phyloP scores from a whole-genome alignment of 2,329 filamentous ascomycete genomes.

The Nigrospora osmanthi region DNA sequence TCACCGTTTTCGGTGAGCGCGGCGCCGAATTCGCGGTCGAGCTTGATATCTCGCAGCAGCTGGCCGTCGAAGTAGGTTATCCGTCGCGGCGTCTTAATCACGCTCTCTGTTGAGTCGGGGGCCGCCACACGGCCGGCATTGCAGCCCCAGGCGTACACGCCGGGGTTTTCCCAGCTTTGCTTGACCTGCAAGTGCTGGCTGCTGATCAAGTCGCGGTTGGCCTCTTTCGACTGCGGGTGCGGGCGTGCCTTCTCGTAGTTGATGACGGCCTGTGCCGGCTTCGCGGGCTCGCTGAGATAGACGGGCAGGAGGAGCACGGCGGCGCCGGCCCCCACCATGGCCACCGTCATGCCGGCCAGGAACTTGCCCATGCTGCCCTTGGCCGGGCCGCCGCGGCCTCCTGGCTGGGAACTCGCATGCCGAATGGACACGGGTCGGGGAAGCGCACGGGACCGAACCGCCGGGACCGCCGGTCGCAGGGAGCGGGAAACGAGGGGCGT shows the following conservation, averaged over 20 bases:
- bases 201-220: conserved; percentile 68
- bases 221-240: conserved; percentile 55
- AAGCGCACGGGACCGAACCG: background rate
- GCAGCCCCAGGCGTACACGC: conserved; percentile 89
- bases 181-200: conserved; percentile 85
- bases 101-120: conserved; percentile 67
- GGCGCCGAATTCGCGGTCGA: conserved; percentile 74
- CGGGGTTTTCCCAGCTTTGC: conserved; percentile 72
- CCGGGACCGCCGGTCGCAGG: background rate
- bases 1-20: conserved; percentile 85
- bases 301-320: conserved; percentile 14
- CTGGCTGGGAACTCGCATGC: conserved; percentile 10
- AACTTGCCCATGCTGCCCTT: conserved; percentile 10
- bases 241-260: conserved; percentile 61
- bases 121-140: conserved; percentile 82
- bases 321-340: conserved; percentile 12
- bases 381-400: conserved; percentile 6
- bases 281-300: conserved; percentile 10
- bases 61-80: conserved; percentile 78
- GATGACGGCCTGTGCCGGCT: conserved; percentile 39
- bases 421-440: conserved; percentile 10
- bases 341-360: conserved; percentile 14
- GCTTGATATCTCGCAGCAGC: conserved; percentile 77
- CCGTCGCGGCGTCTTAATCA: conserved; percentile 73
- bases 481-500: conserved; percentile 9